Conservation (phyloP, 2,329 filamentous ascomycete genomes). For the Leptographium procerum region DNA sequence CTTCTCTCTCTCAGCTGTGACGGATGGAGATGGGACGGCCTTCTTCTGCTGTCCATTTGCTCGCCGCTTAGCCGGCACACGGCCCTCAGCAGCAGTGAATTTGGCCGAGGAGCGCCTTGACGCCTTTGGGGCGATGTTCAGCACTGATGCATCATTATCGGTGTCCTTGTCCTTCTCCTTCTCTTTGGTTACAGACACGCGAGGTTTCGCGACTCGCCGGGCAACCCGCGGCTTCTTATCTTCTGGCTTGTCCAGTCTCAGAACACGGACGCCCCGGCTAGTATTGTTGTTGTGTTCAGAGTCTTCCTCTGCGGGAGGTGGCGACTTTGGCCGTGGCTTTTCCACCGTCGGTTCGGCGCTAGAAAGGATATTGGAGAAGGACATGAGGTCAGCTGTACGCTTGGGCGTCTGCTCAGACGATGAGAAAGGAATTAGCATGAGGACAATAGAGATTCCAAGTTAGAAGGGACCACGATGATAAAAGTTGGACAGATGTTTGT, state of each 20-base stretch:
- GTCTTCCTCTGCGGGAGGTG: conserved; percentile 14
- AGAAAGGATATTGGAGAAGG: conserved; percentile 88
- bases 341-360: conserved; percentile 55
- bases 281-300: conserved; percentile 1
- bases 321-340: conserved; percentile 37
- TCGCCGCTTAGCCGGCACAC: conserved; percentile 44
- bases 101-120: conserved; percentile 40
- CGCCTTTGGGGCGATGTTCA: conserved; percentile 25
- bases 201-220: conserved; percentile 9
- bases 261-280: conserved; percentile 3
- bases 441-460: no score
- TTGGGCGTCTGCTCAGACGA: conserved; percentile 49
- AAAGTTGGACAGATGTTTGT: no score
- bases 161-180: conserved; percentile 40
- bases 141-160: conserved; percentile 26
- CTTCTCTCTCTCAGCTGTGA: conserved; percentile 49
- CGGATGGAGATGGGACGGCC: conserved; percentile 18
- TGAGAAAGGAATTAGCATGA: conserved; percentile 5
- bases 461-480: background rate
- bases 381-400: conserved; percentile 79
- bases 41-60: conserved; percentile 46
- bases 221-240: conserved; percentile 9
- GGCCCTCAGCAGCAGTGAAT: conserved; percentile 26
- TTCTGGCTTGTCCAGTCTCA: conserved; percentile 16
- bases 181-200: conserved; percentile 20